Evolutionary conservation across 306 rosid genomes (phyloP).

Genomic region (Vigna unguiculata): DNA sequence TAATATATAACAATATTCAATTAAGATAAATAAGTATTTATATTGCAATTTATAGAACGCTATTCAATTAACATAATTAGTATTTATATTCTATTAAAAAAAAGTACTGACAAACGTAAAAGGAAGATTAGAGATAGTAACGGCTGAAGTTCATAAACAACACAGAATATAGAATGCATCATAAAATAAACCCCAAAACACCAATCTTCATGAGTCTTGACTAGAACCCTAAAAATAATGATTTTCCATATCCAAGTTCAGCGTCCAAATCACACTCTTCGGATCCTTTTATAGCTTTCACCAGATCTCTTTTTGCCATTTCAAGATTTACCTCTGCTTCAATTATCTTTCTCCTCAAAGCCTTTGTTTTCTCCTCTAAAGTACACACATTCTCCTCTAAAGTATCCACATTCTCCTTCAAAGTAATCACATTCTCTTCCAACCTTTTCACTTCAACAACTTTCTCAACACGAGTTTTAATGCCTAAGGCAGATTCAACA

Average conservation of each 20-base stretch:
- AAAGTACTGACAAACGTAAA: no score
- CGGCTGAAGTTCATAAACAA: no score
- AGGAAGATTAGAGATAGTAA: no score
- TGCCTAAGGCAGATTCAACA: conserved; percentile 24
- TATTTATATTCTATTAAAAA: no score
- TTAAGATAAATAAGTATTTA: no score
- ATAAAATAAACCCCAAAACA: no score
- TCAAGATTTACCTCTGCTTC: conserved; percentile 18
- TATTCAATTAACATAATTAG: no score
- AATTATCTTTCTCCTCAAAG: neutral
- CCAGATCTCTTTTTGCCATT: conserved; percentile 11
- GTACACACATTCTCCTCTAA: neutral
- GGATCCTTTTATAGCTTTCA: conserved; percentile 3
- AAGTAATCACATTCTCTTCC: neutral
- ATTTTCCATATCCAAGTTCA: neutral
- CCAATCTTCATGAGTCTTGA: no score
- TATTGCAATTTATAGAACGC: no score
- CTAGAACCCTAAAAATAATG: no score
- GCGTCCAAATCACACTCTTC: neutral
- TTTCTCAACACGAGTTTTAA: conserved; percentile 12
- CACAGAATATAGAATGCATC: no score
- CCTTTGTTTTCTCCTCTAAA: conserved; percentile 16
- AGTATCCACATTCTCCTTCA: neutral
- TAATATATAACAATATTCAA: no score
- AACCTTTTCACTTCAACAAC: neutral